A percentile compares a stretch with the other conserved stretches of the same genome.
Conservation (phyloP, 495 filamentous ascomycete genomes). For the Penicillium antarcticum region DNA sequence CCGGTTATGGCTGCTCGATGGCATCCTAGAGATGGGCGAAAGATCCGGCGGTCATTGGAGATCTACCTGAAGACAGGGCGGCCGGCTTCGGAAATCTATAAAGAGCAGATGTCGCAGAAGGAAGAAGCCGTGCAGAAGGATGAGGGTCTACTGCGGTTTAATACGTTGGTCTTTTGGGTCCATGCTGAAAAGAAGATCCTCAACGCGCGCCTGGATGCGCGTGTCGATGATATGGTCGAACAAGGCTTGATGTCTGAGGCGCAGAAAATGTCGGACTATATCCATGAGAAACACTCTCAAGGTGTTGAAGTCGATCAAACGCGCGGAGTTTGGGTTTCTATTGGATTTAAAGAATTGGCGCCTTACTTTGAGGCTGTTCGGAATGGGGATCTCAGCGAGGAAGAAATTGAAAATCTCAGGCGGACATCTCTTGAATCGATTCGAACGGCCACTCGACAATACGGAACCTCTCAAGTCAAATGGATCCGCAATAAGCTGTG, state of each 20-base stretch:
- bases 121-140: constrained; percentile 16
- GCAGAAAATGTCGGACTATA: constrained; percentile 53
- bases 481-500: constrained; percentile 87
- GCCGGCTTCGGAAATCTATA: constrained; percentile 84
- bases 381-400: constrained; percentile 24
- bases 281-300: constrained; percentile 40
- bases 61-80: constrained; percentile 79
- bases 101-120: constrained; percentile 56
- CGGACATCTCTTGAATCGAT: constrained; percentile 52
- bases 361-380: constrained; percentile 58
- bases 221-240: constrained; percentile 80
- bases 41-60: constrained; percentile 85
- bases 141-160: constrained; percentile 46
- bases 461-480: constrained; percentile 74
- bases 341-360: constrained; percentile 89
- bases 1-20: constrained; percentile 85
- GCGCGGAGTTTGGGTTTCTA: constrained; percentile 90
- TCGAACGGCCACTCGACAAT: constrained; percentile 79
- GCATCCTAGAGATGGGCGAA: constrained; percentile 90
- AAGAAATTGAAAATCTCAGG: constrained; percentile 43
- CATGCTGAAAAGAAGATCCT: constrained; percentile 67
- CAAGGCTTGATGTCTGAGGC: constrained; percentile 72
- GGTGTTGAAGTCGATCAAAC: constrained; percentile 62
- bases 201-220: constrained; percentile 63
- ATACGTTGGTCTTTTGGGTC: constrained; percentile 78